Evolutionary conservation across 2,329 filamentous ascomycete genomes (phyloP), one percentile per base, ranked within the genome.

Genomic region (Talaromyces pinophilus): DNA sequence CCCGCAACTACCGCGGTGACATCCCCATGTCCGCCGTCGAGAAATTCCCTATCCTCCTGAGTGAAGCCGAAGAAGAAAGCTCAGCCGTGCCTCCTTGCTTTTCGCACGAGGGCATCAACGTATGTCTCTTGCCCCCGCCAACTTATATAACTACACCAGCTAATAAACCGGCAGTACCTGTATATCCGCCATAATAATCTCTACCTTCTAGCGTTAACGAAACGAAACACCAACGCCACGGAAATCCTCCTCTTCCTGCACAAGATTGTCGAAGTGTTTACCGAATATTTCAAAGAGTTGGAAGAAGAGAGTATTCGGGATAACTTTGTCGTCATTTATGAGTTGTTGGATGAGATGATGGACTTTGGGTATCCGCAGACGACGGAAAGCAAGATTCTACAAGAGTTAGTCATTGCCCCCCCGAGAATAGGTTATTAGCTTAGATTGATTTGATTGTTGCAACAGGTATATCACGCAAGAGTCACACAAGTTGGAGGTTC

Each of bases 171-270:
- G 28, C 69, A 96, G 92, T 99, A 98, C 81, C 92, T 99, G 76
- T 99, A 99, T 82, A 99, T 99, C 81, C 90, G 94, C 76, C 95
- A 99, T 82, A 98, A 96, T 83, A 99, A 99, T 82, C 91, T 99
- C 73, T 99, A 97, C 82, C 90, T 99, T 71, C 92, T 99, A 74
- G 95, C 95, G 69, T 85, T 99, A 68, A 99, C 95, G 66, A 99
- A 99, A 86, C 92, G 94, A 78, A 99, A 99, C 82, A 97, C 93
- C 73, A 99, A 99, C 84, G 95, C 95, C 71, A 93, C 95, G 82
- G 95, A 99, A 82, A 97, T 99, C 73, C 88, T 99, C 57, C 89
- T 99, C 61, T 99, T 99, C 85, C 86, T 99, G 64, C 95, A 99
- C 84, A 96, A 97, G 81, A 87, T 99, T 64, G 95, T 99, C 75